Conservation (phyloP, 352 stramenopile species). For the Globisporangium polare region DNA sequence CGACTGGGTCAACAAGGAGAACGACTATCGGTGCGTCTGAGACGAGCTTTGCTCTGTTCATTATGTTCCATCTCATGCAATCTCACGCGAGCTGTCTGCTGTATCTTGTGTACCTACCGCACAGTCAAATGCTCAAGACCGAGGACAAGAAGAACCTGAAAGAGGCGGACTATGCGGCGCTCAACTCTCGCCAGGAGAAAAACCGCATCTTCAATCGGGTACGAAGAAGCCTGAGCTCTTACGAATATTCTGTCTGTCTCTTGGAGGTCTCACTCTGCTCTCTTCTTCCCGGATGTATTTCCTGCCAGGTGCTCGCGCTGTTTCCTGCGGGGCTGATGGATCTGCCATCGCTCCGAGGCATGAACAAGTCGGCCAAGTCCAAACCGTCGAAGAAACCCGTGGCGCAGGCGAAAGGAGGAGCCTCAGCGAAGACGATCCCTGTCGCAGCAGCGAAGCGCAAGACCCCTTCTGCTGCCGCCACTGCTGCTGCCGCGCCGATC, state of each 20-base stretch:
- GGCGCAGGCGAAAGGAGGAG: conserved; percentile 14
- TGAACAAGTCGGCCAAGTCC: conserved; percentile 65
- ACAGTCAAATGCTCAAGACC: conserved; percentile 85
- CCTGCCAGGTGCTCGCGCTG: conserved; percentile 41
- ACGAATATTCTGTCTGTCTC: too few relatives aligned
- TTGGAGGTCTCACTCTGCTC: not conserved
- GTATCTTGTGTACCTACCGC: not conserved
- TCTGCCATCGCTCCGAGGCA: conserved; percentile 50
- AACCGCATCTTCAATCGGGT: conserved; percentile 83
- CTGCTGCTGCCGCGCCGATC: conserved; percentile 4
- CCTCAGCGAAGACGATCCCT: conserved; percentile 11
- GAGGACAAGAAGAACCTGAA: conserved; percentile 88
- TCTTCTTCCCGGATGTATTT: too few relatives aligned
- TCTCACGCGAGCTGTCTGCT: too few relatives aligned
- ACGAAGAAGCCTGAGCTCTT: conserved; percentile 13
- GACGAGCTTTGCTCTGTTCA: not conserved
- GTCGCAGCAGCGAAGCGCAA: conserved; percentile 44
- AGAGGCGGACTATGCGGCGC: conserved; percentile 56
- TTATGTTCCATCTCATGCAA: not conserved
- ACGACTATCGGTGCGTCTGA: conserved; percentile 64
- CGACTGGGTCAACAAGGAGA: conserved; percentile 82
- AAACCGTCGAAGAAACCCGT: conserved; percentile 52
- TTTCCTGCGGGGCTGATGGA: conserved; percentile 67
- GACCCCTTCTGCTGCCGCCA: conserved; percentile 5
- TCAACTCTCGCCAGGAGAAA: conserved; percentile 78